Percentiles rank a stretch among this genome's conserved stretches.
phyloP scores from a whole-genome alignment of 1,139 yeast genomes.

The Neolecta irregularis region DNA sequence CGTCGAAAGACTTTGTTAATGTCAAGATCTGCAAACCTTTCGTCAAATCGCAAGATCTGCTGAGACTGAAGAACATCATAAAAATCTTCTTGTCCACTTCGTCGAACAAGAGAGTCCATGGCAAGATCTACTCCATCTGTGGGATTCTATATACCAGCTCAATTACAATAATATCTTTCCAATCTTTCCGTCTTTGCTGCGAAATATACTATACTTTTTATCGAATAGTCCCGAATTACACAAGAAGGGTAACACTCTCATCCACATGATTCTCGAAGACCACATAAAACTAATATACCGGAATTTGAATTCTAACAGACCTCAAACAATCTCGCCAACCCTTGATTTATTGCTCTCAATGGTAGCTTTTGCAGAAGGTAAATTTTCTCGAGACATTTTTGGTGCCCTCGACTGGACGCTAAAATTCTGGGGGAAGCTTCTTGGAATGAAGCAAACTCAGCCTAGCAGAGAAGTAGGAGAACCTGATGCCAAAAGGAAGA shows the following conservation, averaged over 20 bases:
- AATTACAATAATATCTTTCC: no score
- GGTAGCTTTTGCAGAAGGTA: slow-evolving; percentile 35
- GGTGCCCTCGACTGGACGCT: slow-evolving; percentile 54
- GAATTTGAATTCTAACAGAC: slow-evolving; percentile 44
- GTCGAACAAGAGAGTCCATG: no score
- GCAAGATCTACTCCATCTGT: no score
- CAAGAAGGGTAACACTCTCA: slow-evolving; percentile 34
- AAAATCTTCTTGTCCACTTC: no score
- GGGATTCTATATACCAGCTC: no score
- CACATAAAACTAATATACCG: slow-evolving; percentile 54
- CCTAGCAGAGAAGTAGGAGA: slow-evolving; percentile 22
- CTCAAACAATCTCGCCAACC: slow-evolving; percentile 47
- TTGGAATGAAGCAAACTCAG: slow-evolving; percentile 21
- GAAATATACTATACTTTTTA: no score
- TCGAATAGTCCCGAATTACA: no score
- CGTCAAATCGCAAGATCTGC: no score
- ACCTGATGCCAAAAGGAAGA: slow-evolving; percentile 20
- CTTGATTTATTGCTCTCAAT: slow-evolving; percentile 41
- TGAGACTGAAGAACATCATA: no score
- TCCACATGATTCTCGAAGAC: slow-evolving; percentile 34
- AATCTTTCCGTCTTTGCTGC: no score
- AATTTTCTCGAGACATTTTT: slow-evolving; percentile 40
- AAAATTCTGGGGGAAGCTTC: slow-evolving; percentile 44
- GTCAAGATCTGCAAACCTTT: no score
- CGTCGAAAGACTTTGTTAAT: no score